Evolutionary conservation across 1,284 basidiomycete species (phyloP).

Genomic region (Retiboletus flavoniger): DNA sequence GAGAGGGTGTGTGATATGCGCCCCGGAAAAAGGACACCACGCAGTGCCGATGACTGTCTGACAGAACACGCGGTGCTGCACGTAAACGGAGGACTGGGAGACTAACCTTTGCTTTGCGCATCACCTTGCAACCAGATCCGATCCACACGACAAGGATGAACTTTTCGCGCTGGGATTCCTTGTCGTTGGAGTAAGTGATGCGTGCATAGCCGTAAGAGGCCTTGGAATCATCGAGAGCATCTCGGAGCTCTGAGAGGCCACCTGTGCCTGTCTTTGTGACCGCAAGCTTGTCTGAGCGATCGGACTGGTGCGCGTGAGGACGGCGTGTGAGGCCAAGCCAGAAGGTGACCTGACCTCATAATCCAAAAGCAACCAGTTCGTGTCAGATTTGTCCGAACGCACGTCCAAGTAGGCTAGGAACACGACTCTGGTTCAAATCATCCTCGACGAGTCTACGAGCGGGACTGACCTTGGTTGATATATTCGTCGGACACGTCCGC

Average conservation of each 20-base stretch:
- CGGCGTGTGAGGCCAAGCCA: constrained; percentile 14
- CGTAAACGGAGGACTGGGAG: constrained; percentile 19
- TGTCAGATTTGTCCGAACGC: constrained; percentile 76
- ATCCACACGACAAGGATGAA: constrained; percentile 91
- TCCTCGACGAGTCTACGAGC: constrained; percentile 5
- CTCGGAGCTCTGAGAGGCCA: constrained; percentile 73
- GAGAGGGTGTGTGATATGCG: constrained; percentile 25
- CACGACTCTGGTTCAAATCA: constrained; percentile 19
- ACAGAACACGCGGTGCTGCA: constrained; percentile 18
- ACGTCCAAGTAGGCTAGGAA: constrained; percentile 80
- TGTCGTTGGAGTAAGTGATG: constrained; percentile 83
- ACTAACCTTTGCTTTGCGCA: constrained; percentile 86
- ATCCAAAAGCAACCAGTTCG: constrained; percentile 84
- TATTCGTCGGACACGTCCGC: constrained; percentile 79
- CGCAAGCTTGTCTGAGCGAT: constrained; percentile 79
- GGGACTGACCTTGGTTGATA: constrained; percentile 71
- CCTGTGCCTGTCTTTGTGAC: constrained; percentile 77
- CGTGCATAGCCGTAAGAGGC: constrained; percentile 84
- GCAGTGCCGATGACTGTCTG: constrained; percentile 2
- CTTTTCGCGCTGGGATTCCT: constrained; percentile 84
- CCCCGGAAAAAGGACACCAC: constrained; percentile 6
- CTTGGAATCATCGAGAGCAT: constrained; percentile 69
- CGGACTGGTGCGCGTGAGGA: constrained; percentile 47
- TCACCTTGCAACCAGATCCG: constrained; percentile 79
- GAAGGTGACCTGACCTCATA: constrained; percentile 61